phyloP scores from a whole-genome alignment of 1,284 basidiomycete species.

The Quambalaria eucalypti region DNA sequence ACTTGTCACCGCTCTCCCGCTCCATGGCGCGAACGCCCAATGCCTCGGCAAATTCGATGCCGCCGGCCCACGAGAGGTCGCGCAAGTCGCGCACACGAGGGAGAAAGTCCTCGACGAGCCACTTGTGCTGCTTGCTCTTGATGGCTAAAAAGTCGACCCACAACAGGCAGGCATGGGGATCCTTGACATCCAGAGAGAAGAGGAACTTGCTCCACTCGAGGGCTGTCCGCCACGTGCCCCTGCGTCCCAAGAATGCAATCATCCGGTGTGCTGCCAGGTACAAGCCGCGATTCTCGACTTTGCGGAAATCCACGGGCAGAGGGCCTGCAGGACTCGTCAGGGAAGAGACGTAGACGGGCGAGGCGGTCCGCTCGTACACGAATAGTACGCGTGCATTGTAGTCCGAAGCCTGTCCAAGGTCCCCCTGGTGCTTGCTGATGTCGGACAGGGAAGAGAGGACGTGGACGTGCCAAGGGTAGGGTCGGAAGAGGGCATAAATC shows the following conservation, averaged over 20 bases:
- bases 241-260: constrained; percentile 32
- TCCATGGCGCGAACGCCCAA: constrained; percentile 32
- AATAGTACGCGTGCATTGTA: constrained; percentile 43
- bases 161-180: constrained; percentile 41
- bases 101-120: constrained; percentile 32
- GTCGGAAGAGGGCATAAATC: constrained; percentile 31
- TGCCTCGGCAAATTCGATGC: constrained; percentile 29
- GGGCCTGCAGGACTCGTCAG: constrained; percentile 32
- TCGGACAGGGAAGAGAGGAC: constrained; percentile 42
- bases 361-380: constrained; percentile 36
- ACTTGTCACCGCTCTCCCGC: constrained; percentile 26
- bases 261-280: constrained; percentile 41
- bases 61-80: constrained; percentile 41
- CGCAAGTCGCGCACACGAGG: constrained; percentile 23
- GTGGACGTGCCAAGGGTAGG: constrained; percentile 44
- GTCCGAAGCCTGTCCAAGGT: constrained; percentile 40
- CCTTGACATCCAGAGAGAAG: constrained; percentile 20
- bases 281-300: constrained; percentile 40
- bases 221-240: constrained; percentile 44
- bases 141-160: constrained; percentile 46
- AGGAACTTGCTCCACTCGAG: constrained; percentile 44
- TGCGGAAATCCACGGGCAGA: constrained; percentile 31
- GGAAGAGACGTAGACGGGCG: constrained; percentile 28
- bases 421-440: constrained; percentile 41
- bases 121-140: constrained; percentile 32